Evolutionary conservation across 2,329 filamentous ascomycete species (phyloP), one percentile per base, ranked within the genome.

Genomic region (Sporothrix brunneoviolacea): DNA sequence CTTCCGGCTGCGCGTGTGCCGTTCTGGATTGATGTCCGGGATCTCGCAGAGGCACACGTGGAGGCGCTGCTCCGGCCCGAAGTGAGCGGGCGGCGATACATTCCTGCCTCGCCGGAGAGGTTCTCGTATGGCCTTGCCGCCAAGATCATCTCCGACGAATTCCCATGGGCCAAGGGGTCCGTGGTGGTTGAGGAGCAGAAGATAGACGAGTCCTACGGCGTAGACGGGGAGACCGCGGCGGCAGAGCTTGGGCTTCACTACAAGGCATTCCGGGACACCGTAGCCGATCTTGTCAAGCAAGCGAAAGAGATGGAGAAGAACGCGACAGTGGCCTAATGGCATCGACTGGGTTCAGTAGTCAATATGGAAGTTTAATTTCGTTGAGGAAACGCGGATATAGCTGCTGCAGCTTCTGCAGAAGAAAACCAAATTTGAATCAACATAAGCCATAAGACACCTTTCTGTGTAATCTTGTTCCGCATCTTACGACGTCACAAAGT

Each of bases 71-170:
- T 54, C 19, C 33, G 16, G 18, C 48, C 47, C 12, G 48, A 32
- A 5, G 61, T 58, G 0, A 61, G 61, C 3, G 60, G 58, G 3
- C 54, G 36, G 45, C 47, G 62, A 9, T 64, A 59, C 53, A 27
- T 64, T 3, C 41, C 43, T 8, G 65, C 66, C 1, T 64, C 69
- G 0, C 65, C 69, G 0, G 69, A 76, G 54, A 61, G 63, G 5
- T 77, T 76, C 49, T 70, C 70, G 0, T 76, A 75, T 55, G 68
- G 63, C 0, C 50, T 70, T 12, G 73, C 70, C 0, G 68, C 70
- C 0, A 59, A 67, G 10, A 68, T 76, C 27, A 69, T 76, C 24
- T 56, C 55, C 1, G 63, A 66, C 3, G 60, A 63, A 22, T 75
- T 77, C 54, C 56, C 61, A 0, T 67, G 66, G 62, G 61, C 67